Evolutionary conservation across 169 alveolate genomes (phyloP).

Genomic region (Plasmodium vivax): DNA sequence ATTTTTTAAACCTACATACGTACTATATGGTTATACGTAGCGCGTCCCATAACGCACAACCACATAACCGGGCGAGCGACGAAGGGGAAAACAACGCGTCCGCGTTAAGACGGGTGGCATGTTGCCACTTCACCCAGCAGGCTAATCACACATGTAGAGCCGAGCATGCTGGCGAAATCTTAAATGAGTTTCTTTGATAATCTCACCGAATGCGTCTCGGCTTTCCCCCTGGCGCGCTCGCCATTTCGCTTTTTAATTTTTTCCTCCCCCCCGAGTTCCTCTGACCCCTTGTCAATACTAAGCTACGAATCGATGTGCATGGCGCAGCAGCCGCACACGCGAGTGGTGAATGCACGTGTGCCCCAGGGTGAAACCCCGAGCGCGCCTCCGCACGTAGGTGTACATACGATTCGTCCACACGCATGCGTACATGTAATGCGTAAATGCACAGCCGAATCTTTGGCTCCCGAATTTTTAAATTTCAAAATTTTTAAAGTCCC

Average conservation of each 20-base stretch:
- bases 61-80: background rate
- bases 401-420: background rate
- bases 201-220: background rate
- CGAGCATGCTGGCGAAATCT: background rate
- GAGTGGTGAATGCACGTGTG: background rate
- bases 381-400: background rate
- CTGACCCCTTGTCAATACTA: background rate
- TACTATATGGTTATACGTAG: background rate
- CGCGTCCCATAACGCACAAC: background rate
- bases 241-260: background rate
- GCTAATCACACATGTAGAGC: background rate
- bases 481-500: too few relatives aligned
- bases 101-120: background rate
- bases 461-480: background rate
- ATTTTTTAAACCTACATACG: background rate
- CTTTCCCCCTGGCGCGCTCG: background rate
- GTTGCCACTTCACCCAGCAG: background rate
- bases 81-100: background rate
- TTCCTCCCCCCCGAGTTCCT: background rate
- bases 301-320: background rate
- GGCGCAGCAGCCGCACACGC: background rate
- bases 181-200: background rate
- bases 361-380: background rate
- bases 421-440: background rate
- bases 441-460: background rate